Percentiles rank a stretch among this genome's conserved stretches.
Conservation (phyloP, 371 early-diverging fungal species). For the Apophysomyces ossiformis region DNA sequence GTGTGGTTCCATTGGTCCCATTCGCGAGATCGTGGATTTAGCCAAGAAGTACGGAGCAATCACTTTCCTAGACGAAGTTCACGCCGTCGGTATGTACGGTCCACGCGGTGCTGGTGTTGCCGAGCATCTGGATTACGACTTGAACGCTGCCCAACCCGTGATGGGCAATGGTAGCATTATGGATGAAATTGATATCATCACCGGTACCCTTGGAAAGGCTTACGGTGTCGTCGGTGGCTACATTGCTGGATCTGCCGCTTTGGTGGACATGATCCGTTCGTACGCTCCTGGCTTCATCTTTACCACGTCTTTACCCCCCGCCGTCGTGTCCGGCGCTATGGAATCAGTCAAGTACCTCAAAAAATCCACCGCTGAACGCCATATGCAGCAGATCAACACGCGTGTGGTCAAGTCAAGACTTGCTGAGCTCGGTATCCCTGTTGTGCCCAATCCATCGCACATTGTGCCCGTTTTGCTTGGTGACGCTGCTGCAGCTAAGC, state of each 20-base stretch:
- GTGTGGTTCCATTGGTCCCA: slow-evolving; percentile 97
- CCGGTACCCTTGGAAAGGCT: slow-evolving; percentile 98
- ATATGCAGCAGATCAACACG: slow-evolving; percentile 90
- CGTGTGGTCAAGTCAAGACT: slow-evolving; percentile 85
- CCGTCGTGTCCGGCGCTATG: slow-evolving; percentile 89
- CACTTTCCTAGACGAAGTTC: slow-evolving; percentile 98
- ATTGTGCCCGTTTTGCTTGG: slow-evolving; percentile 98
- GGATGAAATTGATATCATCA: slow-evolving; percentile 95
- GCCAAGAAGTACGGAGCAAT: slow-evolving; percentile 98
- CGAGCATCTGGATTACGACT: slow-evolving; percentile 88
- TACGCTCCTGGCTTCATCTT: slow-evolving; percentile 99
- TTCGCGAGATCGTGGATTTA: slow-evolving; percentile 88
- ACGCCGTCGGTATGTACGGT: slow-evolving; percentile 99
- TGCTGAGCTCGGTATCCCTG: slow-evolving; percentile 88
- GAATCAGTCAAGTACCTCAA: slow-evolving; percentile 92
- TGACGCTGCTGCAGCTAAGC: slow-evolving; percentile 92
- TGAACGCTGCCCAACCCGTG: slow-evolving; percentile 60
- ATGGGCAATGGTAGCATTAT: slow-evolving; percentile 69
- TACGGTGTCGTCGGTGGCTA: slow-evolving; percentile 98
- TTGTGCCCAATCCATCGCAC: slow-evolving; percentile 97
- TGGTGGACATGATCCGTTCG: slow-evolving; percentile 96
- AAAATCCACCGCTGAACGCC: slow-evolving; percentile 82
- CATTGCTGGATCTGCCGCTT: slow-evolving; percentile 87
- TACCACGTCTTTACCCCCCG: slow-evolving; percentile 97
- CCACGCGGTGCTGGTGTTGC: slow-evolving; percentile 96